Evolutionary conservation across 1,139 yeast species (phyloP), one percentile per base, ranked within the genome.

Genomic region (Pichia cactophila): DNA sequence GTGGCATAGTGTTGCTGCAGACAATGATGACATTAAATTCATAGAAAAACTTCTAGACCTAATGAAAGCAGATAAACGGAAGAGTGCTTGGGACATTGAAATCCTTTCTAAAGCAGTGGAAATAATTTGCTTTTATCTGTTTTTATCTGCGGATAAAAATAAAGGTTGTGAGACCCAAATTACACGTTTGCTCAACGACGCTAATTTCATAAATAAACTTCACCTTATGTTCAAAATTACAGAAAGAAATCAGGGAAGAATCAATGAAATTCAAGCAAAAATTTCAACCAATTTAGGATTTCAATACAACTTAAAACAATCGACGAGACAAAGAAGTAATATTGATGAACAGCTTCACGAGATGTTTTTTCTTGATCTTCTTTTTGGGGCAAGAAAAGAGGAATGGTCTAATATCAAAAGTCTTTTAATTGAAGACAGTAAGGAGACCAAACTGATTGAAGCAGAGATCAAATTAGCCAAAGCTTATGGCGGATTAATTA

Each of bases 401-500:
- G 64, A 68, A 0, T 86, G 95, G 94, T 55, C 59, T 0, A 70
- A 69, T 1, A 69, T 71, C 45, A 71, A 82, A 54, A 71, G 72
- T 10, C 78, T 77, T 48, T 74, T 88, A 7, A 66, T 77, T 5
- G 73, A 75, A 4, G 80, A 86, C 1, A 82, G 89, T 54, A 67
- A 81, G 42, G 82, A 83, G 57, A 62, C 81, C 43, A 89, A 87
- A 54, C 75, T 73, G 61, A 72, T 82, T 23, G 75, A 80, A 47
- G 77, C 92, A 1, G 96, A 88, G 61, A 71, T 83, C 26, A 70
- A 78, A 3, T 77, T 85, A 29, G 83, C 87, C 3, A 83, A 82
- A 60, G 78, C 95, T 0, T 81, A 86, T 75, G 90, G 94, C 46
- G 89, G 92, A 1, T 69, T 89, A 16, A 56, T 86, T 33, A 82